Conservation (phyloP, 2,329 filamentous ascomycete genomes). For the Xylariales sp. region DNA sequence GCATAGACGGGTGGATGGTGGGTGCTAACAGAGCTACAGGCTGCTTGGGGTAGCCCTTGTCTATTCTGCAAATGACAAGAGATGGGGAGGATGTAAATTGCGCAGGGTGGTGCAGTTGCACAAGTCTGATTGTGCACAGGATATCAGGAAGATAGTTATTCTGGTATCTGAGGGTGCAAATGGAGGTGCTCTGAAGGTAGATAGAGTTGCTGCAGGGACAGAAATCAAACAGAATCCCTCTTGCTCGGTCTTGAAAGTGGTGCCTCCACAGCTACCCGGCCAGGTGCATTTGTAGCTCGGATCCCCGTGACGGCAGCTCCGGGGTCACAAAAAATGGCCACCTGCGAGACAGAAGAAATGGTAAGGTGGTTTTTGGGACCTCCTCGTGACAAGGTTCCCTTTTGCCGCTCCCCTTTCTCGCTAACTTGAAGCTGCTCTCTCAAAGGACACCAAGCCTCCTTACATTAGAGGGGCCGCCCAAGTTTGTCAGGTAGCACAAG, state of each 20-base stretch:
- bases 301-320: conserved; percentile 15
- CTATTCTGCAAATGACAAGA: too few relatives aligned
- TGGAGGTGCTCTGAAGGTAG: conserved; percentile 11
- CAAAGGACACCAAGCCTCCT: not conserved
- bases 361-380: too few relatives aligned
- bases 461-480: conserved; percentile 3
- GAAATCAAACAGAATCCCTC: conserved; percentile 2
- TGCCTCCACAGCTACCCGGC: conserved; percentile 13
- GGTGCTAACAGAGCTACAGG: too few relatives aligned
- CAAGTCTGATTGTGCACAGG: too few relatives aligned
- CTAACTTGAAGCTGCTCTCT: conserved; percentile 1
- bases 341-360: conserved; percentile 13
- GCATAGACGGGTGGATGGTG: too few relatives aligned
- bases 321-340: too few relatives aligned
- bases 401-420: too few relatives aligned
- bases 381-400: too few relatives aligned
- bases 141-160: too few relatives aligned
- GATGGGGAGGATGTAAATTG: too few relatives aligned
- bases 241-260: not conserved
- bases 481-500: conserved; percentile 6
- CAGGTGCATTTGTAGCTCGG: conserved; percentile 16
- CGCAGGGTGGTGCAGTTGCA: too few relatives aligned
- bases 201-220: conserved; percentile 5
- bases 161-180: not conserved
- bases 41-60: too few relatives aligned